Evolutionary conservation across 768 basidiomycete species (phyloP).

Genomic region (Clitopilus hobsonii): DNA sequence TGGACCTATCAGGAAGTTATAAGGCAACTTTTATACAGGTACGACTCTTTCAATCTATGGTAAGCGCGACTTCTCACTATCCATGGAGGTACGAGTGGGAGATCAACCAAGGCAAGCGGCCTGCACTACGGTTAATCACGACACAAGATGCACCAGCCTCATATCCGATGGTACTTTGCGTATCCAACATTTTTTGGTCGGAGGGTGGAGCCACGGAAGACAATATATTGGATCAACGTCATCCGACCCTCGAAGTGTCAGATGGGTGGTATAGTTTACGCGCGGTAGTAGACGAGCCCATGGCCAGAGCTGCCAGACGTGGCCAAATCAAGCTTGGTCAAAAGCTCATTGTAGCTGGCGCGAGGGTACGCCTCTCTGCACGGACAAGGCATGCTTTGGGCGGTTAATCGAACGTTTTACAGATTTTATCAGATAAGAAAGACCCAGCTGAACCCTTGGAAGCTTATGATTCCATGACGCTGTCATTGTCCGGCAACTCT

Average conservation of each 20-base stretch:
- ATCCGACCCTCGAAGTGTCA: slow-evolving; percentile 80
- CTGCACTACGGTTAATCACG: slow-evolving; percentile 74
- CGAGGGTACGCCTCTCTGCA: slow-evolving; percentile 51
- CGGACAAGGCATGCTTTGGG: neutral
- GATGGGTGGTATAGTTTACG: slow-evolving; percentile 95
- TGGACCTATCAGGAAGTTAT: slow-evolving; percentile 88
- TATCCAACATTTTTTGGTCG: slow-evolving; percentile 67
- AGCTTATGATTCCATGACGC: slow-evolving; percentile 61
- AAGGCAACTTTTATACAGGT: slow-evolving; percentile 85
- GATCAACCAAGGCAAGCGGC: slow-evolving; percentile 69
- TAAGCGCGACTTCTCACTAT: neutral
- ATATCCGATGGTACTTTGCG: slow-evolving; percentile 79
- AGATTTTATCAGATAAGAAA: slow-evolving; percentile 68
- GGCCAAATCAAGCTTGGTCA: slow-evolving; percentile 71
- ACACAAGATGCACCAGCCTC: slow-evolving; percentile 79
- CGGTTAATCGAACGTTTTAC: slow-evolving; percentile 1
- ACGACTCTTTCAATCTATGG: slow-evolving; percentile 7
- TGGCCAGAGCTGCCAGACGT: slow-evolving; percentile 63
- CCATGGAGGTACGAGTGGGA: slow-evolving; percentile 81
- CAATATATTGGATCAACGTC: slow-evolving; percentile 27
- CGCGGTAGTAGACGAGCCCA: slow-evolving; percentile 67
- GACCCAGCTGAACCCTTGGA: slow-evolving; percentile 84
- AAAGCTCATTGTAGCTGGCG: slow-evolving; percentile 79
- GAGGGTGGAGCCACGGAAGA: slow-evolving; percentile 31
- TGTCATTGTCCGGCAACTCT: slow-evolving; percentile 79